Percentiles rank a stretch among this genome's conserved stretches.
Evolutionary conservation across 164 flowering plant genomes (phyloP).

Genomic region (Berberis vulgaris): DNA sequence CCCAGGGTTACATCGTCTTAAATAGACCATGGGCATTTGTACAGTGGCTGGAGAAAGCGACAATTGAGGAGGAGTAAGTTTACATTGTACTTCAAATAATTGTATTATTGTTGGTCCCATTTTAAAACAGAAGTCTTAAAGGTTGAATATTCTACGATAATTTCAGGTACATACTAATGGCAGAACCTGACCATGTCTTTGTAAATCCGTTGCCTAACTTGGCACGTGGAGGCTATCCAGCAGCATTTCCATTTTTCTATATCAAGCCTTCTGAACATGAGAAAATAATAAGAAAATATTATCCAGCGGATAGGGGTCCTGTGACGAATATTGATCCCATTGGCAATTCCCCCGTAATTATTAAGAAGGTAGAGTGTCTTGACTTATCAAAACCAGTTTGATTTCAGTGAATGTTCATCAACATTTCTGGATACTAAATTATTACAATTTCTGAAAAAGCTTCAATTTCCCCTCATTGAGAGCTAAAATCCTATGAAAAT

Average conservation of each 20-base stretch:
- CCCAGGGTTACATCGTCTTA: slow-evolving; percentile 90
- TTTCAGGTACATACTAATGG: slow-evolving; percentile 88
- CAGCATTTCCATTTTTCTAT: slow-evolving; percentile 82
- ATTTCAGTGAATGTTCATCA: no score
- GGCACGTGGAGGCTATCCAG: slow-evolving; percentile 56
- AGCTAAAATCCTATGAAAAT: no score
- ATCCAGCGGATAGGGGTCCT: slow-evolving; percentile 81
- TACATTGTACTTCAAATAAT: not conserved
- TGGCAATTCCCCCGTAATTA: slow-evolving; percentile 97
- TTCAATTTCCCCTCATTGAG: no score
- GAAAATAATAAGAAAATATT: slow-evolving; percentile 63
- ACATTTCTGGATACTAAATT: no score
- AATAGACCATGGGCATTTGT: slow-evolving; percentile 99
- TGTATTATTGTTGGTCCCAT: not conserved
- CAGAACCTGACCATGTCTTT: slow-evolving; percentile 95
- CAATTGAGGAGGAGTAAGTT: slow-evolving; percentile 92
- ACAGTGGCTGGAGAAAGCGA: slow-evolving; percentile 88
- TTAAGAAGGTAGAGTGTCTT: slow-evolving; percentile 52
- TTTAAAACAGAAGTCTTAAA: slow-evolving; percentile 2
- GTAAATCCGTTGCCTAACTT: slow-evolving; percentile 81
- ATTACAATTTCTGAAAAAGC: no score
- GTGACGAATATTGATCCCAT: slow-evolving; percentile 84
- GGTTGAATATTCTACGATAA: not conserved
- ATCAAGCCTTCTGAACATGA: slow-evolving; percentile 67
- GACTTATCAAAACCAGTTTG: not conserved